Percentiles rank a stretch among this genome's conserved stretches.
These are phyloP conservation scores for Debaryomyces castellii DNA, from an alignment of 805 yeast genomes.

Conservation along the genomic window DNA sequence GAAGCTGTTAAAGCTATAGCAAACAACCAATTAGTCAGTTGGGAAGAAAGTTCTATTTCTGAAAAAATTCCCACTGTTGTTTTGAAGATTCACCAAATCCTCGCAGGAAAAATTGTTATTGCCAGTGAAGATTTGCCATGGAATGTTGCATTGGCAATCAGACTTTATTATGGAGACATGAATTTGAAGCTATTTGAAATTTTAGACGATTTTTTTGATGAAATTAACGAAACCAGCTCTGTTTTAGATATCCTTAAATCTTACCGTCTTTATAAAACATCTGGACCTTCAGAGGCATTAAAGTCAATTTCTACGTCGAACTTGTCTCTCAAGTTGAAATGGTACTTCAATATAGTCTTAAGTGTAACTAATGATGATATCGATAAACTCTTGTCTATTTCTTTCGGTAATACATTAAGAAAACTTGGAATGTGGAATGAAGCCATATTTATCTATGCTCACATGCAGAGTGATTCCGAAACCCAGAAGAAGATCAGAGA, in stretches of 20 bases:
- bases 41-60: conserved; percentile 50
- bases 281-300: conserved; percentile 8
- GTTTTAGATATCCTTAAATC: conserved; percentile 21
- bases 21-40: conserved; percentile 57
- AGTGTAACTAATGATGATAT: conserved; percentile 10
- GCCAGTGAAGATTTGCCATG: conserved; percentile 56
- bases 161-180: conserved; percentile 61
- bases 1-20: conserved; percentile 57
- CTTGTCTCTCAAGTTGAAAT: conserved; percentile 42
- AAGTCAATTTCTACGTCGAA: conserved; percentile 7
- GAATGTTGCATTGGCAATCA: conserved; percentile 59
- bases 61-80: conserved; percentile 53
- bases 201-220: conserved; percentile 7
- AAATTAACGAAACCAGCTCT: conserved; percentile 12
- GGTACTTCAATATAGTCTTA: conserved; percentile 53
- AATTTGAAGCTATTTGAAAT: conserved; percentile 11
- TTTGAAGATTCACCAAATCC: conserved; percentile 59
- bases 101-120: conserved; percentile 51
- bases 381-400: conserved; percentile 25
- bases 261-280: conserved; percentile 8
- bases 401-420: conserved; percentile 51
- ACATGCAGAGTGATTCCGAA: conserved; percentile 46
- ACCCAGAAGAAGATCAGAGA: conserved; percentile 43
- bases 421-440: conserved; percentile 51
- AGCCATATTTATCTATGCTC: conserved; percentile 63